phyloP scores from a whole-genome alignment of 805 yeast genomes.

The Candida vartiovaarae region DNA sequence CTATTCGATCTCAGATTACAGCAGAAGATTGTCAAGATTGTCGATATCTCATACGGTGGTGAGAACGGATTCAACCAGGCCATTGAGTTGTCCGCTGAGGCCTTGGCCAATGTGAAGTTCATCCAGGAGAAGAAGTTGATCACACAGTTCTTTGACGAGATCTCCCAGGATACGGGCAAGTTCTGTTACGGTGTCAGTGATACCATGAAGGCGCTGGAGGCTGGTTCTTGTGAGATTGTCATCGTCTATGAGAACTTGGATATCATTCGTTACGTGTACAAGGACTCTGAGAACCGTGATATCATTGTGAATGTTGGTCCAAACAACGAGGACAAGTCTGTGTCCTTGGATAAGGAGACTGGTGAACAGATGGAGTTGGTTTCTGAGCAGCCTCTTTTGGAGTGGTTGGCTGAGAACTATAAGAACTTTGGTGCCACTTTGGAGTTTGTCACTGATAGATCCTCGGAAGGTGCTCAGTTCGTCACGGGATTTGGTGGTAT shows the following conservation, averaged over 20 bases:
- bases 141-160: conserved; percentile 90
- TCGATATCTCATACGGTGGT: conserved; percentile 98
- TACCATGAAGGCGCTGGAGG: conserved; percentile 90
- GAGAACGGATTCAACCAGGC: conserved; percentile 99
- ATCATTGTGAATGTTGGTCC: conserved; percentile 69
- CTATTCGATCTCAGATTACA: conserved; percentile 86
- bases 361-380: conserved; percentile 90
- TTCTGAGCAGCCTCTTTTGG: conserved; percentile 79
- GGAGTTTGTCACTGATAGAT: conserved; percentile 94
- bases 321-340: conserved; percentile 64
- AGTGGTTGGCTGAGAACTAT: conserved; percentile 98
- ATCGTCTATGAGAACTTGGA: conserved; percentile 93
- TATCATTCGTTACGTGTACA: conserved; percentile 73
- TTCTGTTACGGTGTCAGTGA: conserved; percentile 98
- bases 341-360: conserved; percentile 71
- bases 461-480: conserved; percentile 98
- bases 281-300: conserved; percentile 75
- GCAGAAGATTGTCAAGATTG: conserved; percentile 82
- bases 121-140: conserved; percentile 97
- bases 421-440: conserved; percentile 89
- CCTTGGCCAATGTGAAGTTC: conserved; percentile 93
- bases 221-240: conserved; percentile 90
- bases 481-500: conserved; percentile 98
- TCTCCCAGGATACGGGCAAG: conserved; percentile 94
- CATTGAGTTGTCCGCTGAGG: conserved; percentile 94